phyloP scores from a whole-genome alignment of 1,284 basidiomycete genomes.

The Puccinia triticina region DNA sequence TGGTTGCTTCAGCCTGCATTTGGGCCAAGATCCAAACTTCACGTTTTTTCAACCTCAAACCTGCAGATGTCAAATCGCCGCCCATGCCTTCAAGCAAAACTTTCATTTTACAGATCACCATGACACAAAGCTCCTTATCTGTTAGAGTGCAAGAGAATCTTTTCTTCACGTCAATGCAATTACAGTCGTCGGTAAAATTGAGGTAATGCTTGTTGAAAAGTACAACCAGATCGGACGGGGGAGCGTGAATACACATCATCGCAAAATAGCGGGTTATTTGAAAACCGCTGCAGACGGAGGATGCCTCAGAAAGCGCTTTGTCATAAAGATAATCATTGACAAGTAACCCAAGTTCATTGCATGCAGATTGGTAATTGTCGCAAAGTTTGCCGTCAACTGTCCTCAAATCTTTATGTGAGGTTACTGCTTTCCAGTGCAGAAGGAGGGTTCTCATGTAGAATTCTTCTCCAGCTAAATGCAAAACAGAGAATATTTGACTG shows the following conservation, averaged over 20 bases:
- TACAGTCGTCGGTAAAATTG: not conserved
- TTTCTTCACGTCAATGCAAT: not conserved
- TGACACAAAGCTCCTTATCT: no score
- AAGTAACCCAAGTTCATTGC: not conserved
- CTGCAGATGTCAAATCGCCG: no score
- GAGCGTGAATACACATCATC: not conserved
- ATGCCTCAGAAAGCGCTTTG: not conserved
- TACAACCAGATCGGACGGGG: not conserved
- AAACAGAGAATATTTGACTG: no score
- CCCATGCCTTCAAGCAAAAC: no score
- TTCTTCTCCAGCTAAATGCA: not conserved
- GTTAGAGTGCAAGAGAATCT: no score
- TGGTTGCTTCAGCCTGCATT: no score
- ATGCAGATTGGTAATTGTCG: not conserved
- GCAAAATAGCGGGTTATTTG: no score
- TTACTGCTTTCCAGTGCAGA: no score
- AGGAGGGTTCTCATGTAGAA: not conserved
- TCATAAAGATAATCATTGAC: no score
- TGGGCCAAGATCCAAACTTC: no score
- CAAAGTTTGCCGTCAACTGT: not conserved
- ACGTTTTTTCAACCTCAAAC: no score
- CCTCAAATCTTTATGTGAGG: not conserved
- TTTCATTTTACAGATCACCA: no score
- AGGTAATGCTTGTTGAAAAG: not conserved
- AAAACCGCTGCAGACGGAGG: slow-evolving; percentile 64